Evolutionary conservation across 164 flowering plant species (phyloP).

Genomic region (Chimonanthus praecox): DNA sequence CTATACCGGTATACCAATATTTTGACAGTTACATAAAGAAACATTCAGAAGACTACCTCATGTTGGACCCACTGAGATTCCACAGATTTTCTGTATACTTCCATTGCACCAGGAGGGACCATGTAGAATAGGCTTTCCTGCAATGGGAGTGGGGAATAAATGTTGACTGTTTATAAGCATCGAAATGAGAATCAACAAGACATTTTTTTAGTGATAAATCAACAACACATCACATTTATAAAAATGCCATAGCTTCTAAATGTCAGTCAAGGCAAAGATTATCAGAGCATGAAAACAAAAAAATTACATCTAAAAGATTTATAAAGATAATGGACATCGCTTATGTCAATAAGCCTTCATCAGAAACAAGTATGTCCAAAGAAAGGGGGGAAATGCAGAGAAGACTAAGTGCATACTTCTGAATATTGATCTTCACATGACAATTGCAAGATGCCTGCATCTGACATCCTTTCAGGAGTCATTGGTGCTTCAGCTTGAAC

Average conservation of each 20-base stretch:
- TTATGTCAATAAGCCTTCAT: not conserved
- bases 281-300: not conserved
- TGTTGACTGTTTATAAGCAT: not conserved
- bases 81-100: slow-evolving; percentile 65
- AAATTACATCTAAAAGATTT: not conserved
- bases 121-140: slow-evolving; percentile 83
- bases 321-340: not conserved
- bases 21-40: slow-evolving; percentile 6
- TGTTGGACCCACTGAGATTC: slow-evolving; percentile 46
- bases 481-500: slow-evolving; percentile 54
- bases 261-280: not conserved
- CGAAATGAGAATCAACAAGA: not conserved
- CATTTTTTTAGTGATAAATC: not conserved
- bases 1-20: not conserved
- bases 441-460: slow-evolving; percentile 36
- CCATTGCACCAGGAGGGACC: slow-evolving; percentile 72
- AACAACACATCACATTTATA: not conserved
- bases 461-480: slow-evolving; percentile 57
- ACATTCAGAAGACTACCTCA: slow-evolving; percentile 39
- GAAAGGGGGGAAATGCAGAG: not conserved
- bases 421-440: slow-evolving; percentile 57
- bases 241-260: not conserved
- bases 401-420: slow-evolving; percentile 44
- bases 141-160: slow-evolving; percentile 1
- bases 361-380: not conserved